Conservation (phyloP, 2,329 filamentous ascomycete species). For the Arachnopeziza araneosa region DNA sequence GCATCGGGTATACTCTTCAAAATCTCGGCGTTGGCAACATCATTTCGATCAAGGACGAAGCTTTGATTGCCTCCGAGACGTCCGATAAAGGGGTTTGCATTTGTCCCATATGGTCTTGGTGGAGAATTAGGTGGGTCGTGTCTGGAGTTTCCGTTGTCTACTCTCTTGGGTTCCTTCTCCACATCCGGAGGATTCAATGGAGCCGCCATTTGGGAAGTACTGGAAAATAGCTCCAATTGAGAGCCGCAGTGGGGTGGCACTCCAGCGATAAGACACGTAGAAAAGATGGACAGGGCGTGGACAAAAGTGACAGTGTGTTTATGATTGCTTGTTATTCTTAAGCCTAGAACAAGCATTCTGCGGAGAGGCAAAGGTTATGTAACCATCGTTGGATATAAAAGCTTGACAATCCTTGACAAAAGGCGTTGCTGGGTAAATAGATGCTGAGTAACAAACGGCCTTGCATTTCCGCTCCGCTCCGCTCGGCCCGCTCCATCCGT, state of each 20-base stretch:
- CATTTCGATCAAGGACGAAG: conserved; percentile 28
- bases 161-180: not conserved
- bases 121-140: not conserved
- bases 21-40: conserved; percentile 15
- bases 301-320: too few relatives aligned
- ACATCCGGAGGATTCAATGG: not conserved
- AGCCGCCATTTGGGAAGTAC: not conserved
- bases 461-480: not conserved
- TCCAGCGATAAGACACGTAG: too few relatives aligned
- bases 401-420: not conserved
- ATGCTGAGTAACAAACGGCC: not conserved
- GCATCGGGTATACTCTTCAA: conserved; percentile 36
- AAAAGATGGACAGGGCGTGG: too few relatives aligned
- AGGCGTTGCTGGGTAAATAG: not conserved
- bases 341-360: too few relatives aligned
- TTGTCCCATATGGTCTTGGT: not conserved
- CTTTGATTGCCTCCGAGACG: conserved; percentile 34
- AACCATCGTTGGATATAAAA: not conserved
- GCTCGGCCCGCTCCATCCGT: not conserved
- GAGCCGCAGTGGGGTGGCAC: not conserved
- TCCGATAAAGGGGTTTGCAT: conserved; percentile 28
- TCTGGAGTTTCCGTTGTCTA: not conserved
- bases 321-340: too few relatives aligned
- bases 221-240: not conserved
- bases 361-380: not conserved